Evolutionary conservation across 2,329 filamentous ascomycete genomes (phyloP), one percentile per base, ranked within the genome.

Genomic region (Clarireedia monteithiana): DNA sequence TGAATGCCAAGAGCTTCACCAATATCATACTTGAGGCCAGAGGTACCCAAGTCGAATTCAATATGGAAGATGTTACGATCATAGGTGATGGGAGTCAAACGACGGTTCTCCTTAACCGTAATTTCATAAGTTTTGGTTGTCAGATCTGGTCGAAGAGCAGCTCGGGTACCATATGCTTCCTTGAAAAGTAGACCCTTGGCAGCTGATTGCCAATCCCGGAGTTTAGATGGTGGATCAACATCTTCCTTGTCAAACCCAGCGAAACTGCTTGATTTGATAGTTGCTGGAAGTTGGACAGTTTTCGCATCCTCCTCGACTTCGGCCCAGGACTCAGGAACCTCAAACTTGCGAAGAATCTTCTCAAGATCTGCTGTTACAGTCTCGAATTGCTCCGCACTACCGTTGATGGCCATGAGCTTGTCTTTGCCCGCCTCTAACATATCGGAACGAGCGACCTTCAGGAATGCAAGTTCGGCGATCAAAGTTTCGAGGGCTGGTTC

Each of bases 31-130:
- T 83, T 96, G 62, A 99, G 83, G 40, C 91, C 92, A 36, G 92
- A 95, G 67, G 86, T 75, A 59, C 92, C 92, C 24, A 99, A 83
- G 69, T 97, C 94, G 67, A 99, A 99, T 74, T 99, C 94, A 60
- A 99, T 97, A 76, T 99, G 94, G 86, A 99, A 99, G 73, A 99
- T 97, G 79, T 99, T 96, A 65, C 94, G 90, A 72, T 97, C 91
- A 70, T 99, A 99, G 34, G 85, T 87, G 24, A 74, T 67, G 3
- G 94, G 94, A 0, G 94, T 99, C 55, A 99, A 81, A 61, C 94
- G 85, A 60, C 94, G 89, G 75, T 95, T 96, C 77, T 97, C 94
- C 77, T 95, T 90, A 72, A 99, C 91, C 54, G 84, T 86, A 53
- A 96, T 87, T 44, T 90, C 89, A 66, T 82, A 85, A 2, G 92